Evolutionary conservation across 2,329 filamentous ascomycete genomes (phyloP).

Genomic region (Verticillium zaregamsianum): DNA sequence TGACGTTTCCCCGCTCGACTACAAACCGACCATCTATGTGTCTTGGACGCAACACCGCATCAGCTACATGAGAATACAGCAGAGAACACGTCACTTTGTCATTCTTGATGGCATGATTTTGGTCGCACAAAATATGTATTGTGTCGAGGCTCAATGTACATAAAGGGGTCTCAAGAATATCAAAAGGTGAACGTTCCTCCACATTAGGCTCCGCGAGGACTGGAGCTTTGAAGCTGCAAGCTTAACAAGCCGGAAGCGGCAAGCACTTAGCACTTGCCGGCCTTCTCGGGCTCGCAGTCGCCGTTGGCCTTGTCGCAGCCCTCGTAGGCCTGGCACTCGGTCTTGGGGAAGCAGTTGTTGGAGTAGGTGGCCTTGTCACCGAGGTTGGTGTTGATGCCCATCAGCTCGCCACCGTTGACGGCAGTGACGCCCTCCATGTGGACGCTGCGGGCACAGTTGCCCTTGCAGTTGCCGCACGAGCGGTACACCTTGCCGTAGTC

Average conservation of each 20-base stretch:
- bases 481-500: slow-evolving; percentile 42
- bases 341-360: slow-evolving; percentile 22
- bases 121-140: neutral
- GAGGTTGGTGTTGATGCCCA: slow-evolving; percentile 9
- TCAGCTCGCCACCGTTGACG: slow-evolving; percentile 8
- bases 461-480: slow-evolving; percentile 32
- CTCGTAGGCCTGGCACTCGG: slow-evolving; percentile 24
- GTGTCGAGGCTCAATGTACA: neutral
- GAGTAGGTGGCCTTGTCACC: slow-evolving; percentile 22
- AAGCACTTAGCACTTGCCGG: slow-evolving; percentile 1
- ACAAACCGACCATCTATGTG: no score
- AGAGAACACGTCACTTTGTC: no score
- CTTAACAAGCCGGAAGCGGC: neutral
- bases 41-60: no score
- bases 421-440: slow-evolving; percentile 11
- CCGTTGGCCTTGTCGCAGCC: slow-evolving; percentile 23
- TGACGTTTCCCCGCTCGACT: no score
- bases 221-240: neutral
- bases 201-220: neutral
- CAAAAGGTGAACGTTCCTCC: neutral
- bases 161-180: neutral
- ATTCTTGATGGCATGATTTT: no score
- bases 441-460: slow-evolving; percentile 18
- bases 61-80: no score
- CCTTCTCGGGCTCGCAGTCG: slow-evolving; percentile 22